Evolutionary conservation across 2,329 filamentous ascomycete species (phyloP).

Genomic region (Bimuria novae-zelandiae): DNA sequence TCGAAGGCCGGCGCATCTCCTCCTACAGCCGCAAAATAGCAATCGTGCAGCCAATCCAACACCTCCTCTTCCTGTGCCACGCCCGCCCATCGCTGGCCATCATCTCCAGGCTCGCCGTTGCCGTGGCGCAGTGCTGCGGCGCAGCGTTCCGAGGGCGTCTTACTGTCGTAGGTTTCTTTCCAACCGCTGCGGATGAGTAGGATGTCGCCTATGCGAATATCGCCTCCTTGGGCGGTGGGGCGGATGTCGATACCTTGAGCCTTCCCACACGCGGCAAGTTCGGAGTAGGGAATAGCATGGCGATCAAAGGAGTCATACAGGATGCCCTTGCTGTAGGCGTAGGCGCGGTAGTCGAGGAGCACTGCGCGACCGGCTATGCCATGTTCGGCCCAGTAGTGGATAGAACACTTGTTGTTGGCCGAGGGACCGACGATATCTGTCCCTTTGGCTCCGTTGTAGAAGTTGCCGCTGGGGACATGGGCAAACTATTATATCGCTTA

Average conservation of each 20-base stretch:
- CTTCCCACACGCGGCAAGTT: constrained; percentile 62
- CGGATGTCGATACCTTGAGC: constrained; percentile 66
- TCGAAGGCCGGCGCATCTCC: constrained; percentile 69
- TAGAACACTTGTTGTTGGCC: constrained; percentile 50
- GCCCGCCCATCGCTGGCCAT: constrained; percentile 54
- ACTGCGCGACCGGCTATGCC: constrained; percentile 52
- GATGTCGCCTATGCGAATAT: constrained; percentile 66
- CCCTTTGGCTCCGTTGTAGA: constrained; percentile 50
- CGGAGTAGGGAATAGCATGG: constrained; percentile 49
- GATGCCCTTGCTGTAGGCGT: constrained; percentile 48
- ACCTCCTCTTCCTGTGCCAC: constrained; percentile 60
- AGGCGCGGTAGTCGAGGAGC: constrained; percentile 51
- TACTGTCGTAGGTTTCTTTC: constrained; percentile 61
- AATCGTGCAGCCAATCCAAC: constrained; percentile 70
- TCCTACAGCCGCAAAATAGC: constrained; percentile 68
- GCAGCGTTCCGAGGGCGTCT: constrained; percentile 38
- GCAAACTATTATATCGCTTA: constrained; percentile 37
- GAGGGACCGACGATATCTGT: constrained; percentile 47
- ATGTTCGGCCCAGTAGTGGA: constrained; percentile 53
- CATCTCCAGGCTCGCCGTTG: constrained; percentile 40
- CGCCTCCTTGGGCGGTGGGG: constrained; percentile 57
- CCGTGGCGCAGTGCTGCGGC: constrained; percentile 52
- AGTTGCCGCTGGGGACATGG: constrained; percentile 44
- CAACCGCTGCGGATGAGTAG: constrained; percentile 68
- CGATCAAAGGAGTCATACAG: constrained; percentile 50